phyloP scores from a whole-genome alignment of 1,284 basidiomycete species.

The Sanghuangporus weigelae region DNA sequence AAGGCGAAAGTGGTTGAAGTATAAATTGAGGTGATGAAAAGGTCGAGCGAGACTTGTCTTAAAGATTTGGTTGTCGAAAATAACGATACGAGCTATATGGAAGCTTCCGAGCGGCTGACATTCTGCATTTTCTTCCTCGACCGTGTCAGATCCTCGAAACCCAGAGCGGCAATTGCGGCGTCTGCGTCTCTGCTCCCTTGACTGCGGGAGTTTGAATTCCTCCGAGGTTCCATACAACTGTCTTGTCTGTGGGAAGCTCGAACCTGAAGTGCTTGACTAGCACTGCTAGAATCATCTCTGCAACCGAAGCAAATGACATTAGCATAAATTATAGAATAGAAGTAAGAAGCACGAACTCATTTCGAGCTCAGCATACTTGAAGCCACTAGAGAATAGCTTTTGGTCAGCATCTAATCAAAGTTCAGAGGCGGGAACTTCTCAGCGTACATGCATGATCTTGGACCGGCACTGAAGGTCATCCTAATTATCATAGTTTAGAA shows the following conservation, averaged over 20 bases:
- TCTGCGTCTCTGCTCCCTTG: slow-evolving; percentile 12
- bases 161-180: slow-evolving; percentile 13
- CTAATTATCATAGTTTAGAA: slow-evolving; percentile 19
- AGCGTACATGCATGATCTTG: slow-evolving; percentile 30
- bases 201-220: slow-evolving; percentile 18
- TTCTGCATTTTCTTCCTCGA: not conserved
- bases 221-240: slow-evolving; percentile 21
- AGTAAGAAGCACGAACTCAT: slow-evolving; percentile 27
- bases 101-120: not conserved
- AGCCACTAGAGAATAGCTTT: slow-evolving; percentile 23
- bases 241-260: slow-evolving; percentile 20
- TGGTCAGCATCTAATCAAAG: not conserved
- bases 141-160: slow-evolving; percentile 10
- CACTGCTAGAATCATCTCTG: slow-evolving; percentile 19
- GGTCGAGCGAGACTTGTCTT: not conserved
- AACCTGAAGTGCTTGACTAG: slow-evolving; percentile 20
- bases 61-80: not conserved
- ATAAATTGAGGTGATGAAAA: not conserved
- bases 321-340: not conserved
- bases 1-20: not conserved
- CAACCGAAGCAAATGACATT: not conserved
- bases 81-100: not conserved
- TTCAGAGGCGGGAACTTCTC: not conserved
- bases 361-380: slow-evolving; percentile 32
- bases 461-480: slow-evolving; percentile 31